Conservation (phyloP, 164 flowering plant genomes). For the Akebia trifoliata region DNA sequence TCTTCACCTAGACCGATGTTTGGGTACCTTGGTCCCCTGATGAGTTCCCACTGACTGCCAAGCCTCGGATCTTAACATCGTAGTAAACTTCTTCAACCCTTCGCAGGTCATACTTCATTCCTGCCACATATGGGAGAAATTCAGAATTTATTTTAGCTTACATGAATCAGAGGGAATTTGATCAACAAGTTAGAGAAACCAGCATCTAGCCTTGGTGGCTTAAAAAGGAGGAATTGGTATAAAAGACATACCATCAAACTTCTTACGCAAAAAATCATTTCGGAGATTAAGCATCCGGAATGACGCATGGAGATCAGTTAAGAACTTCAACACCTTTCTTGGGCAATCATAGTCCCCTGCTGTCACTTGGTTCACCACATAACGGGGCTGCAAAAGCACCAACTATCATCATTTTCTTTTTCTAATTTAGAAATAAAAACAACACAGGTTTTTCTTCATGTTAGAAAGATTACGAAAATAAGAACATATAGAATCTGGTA, state of each 20-base stretch:
- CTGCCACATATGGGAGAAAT: conserved; percentile 27
- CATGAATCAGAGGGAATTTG: background rate
- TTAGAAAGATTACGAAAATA: no score
- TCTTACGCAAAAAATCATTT: conserved; percentile 88
- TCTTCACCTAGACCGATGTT: conserved; percentile 1
- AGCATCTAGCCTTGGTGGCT: background rate
- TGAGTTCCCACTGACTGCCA: conserved; percentile 39
- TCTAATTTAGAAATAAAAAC: no score
- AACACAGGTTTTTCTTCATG: no score
- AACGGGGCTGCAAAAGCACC: conserved; percentile 46
- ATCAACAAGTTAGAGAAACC: background rate
- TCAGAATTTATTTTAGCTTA: background rate
- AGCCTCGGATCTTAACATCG: conserved; percentile 89
- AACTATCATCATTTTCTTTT: no score
- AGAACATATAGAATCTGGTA: no score
- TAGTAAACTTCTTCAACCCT: conserved; percentile 92
- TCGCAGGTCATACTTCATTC: conserved; percentile 91
- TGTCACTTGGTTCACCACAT: conserved; percentile 75
- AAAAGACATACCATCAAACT: conserved; percentile 68
- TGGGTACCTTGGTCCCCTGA: conserved; percentile 27
- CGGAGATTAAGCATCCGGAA: conserved; percentile 96
- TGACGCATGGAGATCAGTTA: conserved; percentile 91
- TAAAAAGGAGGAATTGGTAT: background rate
- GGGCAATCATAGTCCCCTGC: conserved; percentile 92
- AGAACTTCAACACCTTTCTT: conserved; percentile 74